phyloP scores from a whole-genome alignment of 495 filamentous ascomycete species.

The Letharia lupina region DNA sequence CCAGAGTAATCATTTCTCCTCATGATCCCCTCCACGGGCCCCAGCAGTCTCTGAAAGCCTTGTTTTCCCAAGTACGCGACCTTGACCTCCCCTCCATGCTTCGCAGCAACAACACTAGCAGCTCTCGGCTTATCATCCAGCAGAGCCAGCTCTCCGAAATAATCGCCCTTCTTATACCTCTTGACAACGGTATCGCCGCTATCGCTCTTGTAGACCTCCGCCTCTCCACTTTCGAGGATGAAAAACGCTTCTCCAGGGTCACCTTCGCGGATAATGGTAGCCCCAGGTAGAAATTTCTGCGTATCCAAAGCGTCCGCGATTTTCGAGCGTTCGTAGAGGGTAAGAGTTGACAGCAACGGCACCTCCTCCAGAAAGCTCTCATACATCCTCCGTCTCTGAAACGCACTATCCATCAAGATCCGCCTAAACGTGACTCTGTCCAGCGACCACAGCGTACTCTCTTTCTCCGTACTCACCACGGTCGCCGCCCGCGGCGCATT shows the following conservation, averaged over 20 bases:
- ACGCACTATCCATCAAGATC: constrained; percentile 96
- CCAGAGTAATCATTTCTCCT: constrained; percentile 57
- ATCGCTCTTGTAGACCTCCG: constrained; percentile 66
- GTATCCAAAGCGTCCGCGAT: constrained; percentile 94
- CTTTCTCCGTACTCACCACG: constrained; percentile 70
- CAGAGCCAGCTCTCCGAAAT: constrained; percentile 91
- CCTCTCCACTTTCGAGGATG: constrained; percentile 80
- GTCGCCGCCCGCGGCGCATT: constrained; percentile 97
- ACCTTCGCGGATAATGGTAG: constrained; percentile 81
- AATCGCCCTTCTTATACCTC: constrained; percentile 80
- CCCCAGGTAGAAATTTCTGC: constrained; percentile 71
- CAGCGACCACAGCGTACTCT: constrained; percentile 82
- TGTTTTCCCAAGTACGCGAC: constrained; percentile 90
- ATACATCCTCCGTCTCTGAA: constrained; percentile 91
- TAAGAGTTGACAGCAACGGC: constrained; percentile 72
- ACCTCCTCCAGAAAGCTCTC: constrained; percentile 98
- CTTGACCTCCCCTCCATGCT: constrained; percentile 62
- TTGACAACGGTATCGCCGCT: constrained; percentile 59
- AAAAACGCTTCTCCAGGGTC: constrained; percentile 91
- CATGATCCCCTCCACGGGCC: constrained; percentile 93
- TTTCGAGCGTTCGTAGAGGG: constrained; percentile 86
- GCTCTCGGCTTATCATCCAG: constrained; percentile 89
- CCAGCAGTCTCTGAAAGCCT: constrained; percentile 87
- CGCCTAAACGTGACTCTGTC: constrained; percentile 95
- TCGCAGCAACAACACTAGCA: constrained; percentile 75